Evolutionary conservation across 176 grass and related monocot genomes (phyloP).

Genomic region (Saccharum spontaneum): DNA sequence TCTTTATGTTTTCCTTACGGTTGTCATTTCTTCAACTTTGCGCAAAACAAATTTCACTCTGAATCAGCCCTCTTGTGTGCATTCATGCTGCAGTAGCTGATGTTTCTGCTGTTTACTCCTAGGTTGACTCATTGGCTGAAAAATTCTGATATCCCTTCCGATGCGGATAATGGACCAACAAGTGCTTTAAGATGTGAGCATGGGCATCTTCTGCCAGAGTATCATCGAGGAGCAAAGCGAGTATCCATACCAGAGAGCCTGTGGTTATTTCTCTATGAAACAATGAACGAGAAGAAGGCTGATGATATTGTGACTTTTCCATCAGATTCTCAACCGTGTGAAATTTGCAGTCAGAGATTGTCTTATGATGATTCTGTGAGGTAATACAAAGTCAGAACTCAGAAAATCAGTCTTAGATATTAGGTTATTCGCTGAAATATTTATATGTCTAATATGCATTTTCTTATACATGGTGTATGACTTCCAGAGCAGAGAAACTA

Average conservation of each 20-base stretch:
- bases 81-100: not conserved
- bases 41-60: not conserved
- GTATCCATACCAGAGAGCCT: conserved; percentile 73
- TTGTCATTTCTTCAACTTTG: conserved; percentile 4
- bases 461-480: conserved; percentile 23
- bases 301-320: conserved; percentile 62
- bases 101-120: conserved; percentile 20
- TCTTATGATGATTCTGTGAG: conserved; percentile 84
- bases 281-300: conserved; percentile 32
- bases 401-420: conserved; percentile 10
- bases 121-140: conserved; percentile 95
- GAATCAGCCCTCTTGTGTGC: conserved; percentile 1
- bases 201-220: conserved; percentile 83
- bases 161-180: conserved; percentile 81
- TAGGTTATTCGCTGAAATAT: conserved; percentile 25
- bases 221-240: conserved; percentile 81
- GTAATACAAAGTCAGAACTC: conserved; percentile 42
- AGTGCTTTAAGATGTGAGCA: conserved; percentile 74
- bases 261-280: conserved; percentile 93
- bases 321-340: conserved; percentile 67
- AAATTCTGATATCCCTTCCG: conserved; percentile 65
- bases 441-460: conserved; percentile 27
- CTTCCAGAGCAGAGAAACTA: conserved; percentile 73
- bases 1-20: conserved; percentile 24
- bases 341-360: conserved; percentile 69